Evolutionary conservation across 129 eudicot species (phyloP).

Genomic region (Escallonia herrerae): DNA sequence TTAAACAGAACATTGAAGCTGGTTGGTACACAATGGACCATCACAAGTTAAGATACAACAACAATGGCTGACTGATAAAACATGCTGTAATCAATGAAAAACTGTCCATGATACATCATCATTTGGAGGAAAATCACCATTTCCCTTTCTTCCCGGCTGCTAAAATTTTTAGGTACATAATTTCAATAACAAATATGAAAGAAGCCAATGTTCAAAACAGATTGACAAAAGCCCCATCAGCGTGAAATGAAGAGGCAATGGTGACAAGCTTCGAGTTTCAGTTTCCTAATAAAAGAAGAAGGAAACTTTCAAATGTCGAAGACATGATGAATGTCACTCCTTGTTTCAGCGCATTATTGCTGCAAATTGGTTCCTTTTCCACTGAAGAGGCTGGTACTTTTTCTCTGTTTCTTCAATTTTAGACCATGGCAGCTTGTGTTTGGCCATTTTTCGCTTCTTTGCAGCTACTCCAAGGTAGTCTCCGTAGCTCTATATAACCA

Average conservation of each 20-base stretch:
- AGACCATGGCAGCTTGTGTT: constrained; percentile 51
- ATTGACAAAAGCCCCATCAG: background rate
- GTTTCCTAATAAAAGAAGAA: constrained; percentile 6
- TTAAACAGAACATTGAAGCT: no score
- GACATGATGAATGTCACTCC: constrained; percentile 20
- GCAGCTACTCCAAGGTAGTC: constrained; percentile 40
- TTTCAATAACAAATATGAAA: background rate
- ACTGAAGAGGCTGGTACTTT: constrained; percentile 29
- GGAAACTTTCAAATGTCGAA: constrained; percentile 14
- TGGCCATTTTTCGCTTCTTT: constrained; percentile 42
- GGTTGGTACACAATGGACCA: no score
- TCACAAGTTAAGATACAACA: no score
- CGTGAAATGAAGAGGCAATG: background rate
- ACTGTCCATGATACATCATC: background rate
- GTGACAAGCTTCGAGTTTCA: background rate
- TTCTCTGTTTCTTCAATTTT: constrained; percentile 25
- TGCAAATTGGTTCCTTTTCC: constrained; percentile 45
- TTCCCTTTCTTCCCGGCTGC: background rate
- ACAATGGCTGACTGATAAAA: no score
- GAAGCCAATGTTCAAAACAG: background rate
- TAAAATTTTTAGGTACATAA: background rate
- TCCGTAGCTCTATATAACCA: constrained; percentile 20
- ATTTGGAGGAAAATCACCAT: background rate
- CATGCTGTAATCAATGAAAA: background rate
- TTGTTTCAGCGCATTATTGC: constrained; percentile 9